A percentile compares a stretch with the other conserved stretches of the same genome.
These are phyloP conservation scores for Sanghuangporus sanghuang DNA, from an alignment of 1,284 basidiomycete genomes.

Conservation along the genomic window DNA sequence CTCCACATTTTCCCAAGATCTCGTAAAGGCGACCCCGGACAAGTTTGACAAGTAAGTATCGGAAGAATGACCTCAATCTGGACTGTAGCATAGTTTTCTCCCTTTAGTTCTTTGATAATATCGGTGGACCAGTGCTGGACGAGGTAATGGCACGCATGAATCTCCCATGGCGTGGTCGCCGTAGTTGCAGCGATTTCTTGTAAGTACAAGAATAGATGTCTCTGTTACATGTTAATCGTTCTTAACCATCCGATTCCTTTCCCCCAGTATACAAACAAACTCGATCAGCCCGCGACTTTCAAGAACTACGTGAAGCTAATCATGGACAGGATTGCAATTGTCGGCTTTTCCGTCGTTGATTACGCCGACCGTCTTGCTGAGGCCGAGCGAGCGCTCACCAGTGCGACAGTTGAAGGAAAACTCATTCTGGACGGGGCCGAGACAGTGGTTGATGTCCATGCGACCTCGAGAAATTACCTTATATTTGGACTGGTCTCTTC, in stretches of 20 bases:
- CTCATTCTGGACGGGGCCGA: slow-evolving; percentile 25
- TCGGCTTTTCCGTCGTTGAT: slow-evolving; percentile 36
- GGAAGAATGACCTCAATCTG: slow-evolving; percentile 18
- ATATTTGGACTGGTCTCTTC: slow-evolving; percentile 28
- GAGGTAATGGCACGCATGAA: slow-evolving; percentile 30
- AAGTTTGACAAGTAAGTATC: slow-evolving; percentile 19
- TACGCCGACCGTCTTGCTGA: slow-evolving; percentile 20
- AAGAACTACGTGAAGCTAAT: slow-evolving; percentile 29
- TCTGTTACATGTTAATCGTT: not conserved
- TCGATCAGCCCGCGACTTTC: slow-evolving; percentile 14
- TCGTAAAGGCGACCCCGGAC: slow-evolving; percentile 19
- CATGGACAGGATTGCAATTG: slow-evolving; percentile 31
- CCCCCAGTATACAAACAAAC: slow-evolving; percentile 23
- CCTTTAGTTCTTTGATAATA: slow-evolving; percentile 29
- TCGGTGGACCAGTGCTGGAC: slow-evolving; percentile 35
- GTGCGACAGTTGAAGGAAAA: slow-evolving; percentile 27
- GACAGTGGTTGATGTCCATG: slow-evolving; percentile 24
- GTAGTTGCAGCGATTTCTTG: slow-evolving; percentile 37
- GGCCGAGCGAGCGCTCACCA: slow-evolving; percentile 19
- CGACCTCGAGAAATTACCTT: slow-evolving; percentile 28
- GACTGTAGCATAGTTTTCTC: not conserved
- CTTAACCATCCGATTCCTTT: not conserved
- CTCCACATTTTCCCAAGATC: slow-evolving; percentile 17
- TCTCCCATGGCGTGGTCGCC: slow-evolving; percentile 33
- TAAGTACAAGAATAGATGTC: slow-evolving; percentile 13